A percentile compares a stretch with the other conserved stretches of the same genome.
Evolutionary conservation across 805 yeast species (phyloP).

Genomic region (Komagataella pastoris): DNA sequence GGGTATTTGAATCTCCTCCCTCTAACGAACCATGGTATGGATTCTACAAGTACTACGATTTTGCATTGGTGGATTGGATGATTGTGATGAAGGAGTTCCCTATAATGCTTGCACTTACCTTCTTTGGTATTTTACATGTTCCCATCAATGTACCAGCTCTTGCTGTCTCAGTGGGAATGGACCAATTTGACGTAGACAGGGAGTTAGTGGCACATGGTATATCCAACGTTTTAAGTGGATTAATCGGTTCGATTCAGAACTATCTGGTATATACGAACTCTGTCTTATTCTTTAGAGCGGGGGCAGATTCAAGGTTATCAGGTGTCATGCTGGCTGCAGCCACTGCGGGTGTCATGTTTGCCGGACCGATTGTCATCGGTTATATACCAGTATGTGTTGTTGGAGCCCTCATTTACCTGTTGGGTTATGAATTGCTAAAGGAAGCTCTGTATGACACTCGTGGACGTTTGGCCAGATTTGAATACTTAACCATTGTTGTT

Average conservation of each 20-base stretch:
- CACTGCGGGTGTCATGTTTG: constrained; percentile 67
- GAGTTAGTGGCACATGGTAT: constrained; percentile 93
- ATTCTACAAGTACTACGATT: constrained; percentile 64
- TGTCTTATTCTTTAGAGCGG: constrained; percentile 82
- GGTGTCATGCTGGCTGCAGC: constrained; percentile 83
- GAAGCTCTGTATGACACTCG: constrained; percentile 81
- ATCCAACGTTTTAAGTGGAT: constrained; percentile 76
- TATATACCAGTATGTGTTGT: constrained; percentile 93
- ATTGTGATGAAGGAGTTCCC: constrained; percentile 62
- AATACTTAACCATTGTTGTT: constrained; percentile 70
- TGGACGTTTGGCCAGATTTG: constrained; percentile 62
- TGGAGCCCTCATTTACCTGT: constrained; percentile 77
- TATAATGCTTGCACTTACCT: constrained; percentile 89
- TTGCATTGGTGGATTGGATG: constrained; percentile 62
- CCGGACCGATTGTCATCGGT: constrained; percentile 89
- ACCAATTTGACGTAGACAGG: constrained; percentile 78
- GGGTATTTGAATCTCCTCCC: constrained; percentile 66
- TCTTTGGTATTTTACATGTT: constrained; percentile 91
- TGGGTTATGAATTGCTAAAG: constrained; percentile 81
- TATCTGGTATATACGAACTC: constrained; percentile 92
- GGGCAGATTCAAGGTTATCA: constrained; percentile 81
- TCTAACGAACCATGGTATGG: constrained; percentile 79
- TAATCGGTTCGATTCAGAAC: constrained; percentile 82
- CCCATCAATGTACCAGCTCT: constrained; percentile 97
- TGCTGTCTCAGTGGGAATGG: constrained; percentile 81